These are phyloP conservation scores for Aleurites moluccanus DNA, from an alignment of 441 rosid species.

Conservation along the genomic window DNA sequence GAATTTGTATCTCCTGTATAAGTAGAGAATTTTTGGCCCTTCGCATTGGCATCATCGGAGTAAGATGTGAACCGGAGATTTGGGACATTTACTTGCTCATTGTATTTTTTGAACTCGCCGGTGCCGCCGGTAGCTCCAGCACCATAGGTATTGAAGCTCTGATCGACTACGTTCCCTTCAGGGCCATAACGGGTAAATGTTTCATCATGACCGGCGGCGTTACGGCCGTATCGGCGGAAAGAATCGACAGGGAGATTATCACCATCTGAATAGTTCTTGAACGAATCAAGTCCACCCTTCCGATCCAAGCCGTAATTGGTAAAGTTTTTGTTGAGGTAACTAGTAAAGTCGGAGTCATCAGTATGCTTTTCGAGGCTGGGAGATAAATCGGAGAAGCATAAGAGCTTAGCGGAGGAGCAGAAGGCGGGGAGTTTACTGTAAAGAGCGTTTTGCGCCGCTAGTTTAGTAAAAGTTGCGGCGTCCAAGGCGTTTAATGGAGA, in stretches of 20 bases:
- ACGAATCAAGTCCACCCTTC: conserved; percentile 55
- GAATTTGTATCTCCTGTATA: conserved; percentile 60
- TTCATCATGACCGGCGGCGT: conserved; percentile 52
- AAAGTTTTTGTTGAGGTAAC: conserved; percentile 63
- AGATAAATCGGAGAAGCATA: conserved; percentile 75
- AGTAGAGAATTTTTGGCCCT: conserved; percentile 46
- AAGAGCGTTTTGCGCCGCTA: conserved; percentile 59
- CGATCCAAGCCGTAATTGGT: conserved; percentile 60
- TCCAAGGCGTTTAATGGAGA: conserved; percentile 73
- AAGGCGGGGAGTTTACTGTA: conserved; percentile 54
- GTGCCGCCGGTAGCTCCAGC: conserved; percentile 58
- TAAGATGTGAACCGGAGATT: conserved; percentile 62
- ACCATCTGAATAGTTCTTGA: conserved; percentile 61
- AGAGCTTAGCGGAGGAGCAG: conserved; percentile 73
- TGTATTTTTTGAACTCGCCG: conserved; percentile 63
- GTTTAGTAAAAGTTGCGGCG: conserved; percentile 61
- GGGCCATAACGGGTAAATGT: conserved; percentile 55
- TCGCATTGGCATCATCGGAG: conserved; percentile 52
- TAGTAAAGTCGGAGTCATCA: conserved; percentile 51
- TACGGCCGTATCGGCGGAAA: conserved; percentile 74
- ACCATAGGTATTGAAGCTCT: conserved; percentile 81
- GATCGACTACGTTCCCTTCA: conserved; percentile 61
- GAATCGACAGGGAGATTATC: conserved; percentile 54
- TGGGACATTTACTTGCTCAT: conserved; percentile 54
- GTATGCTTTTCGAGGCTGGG: conserved; percentile 56